A percentile compares a stretch with the other conserved stretches of the same genome.
These are phyloP conservation scores for Phytopythium litorale DNA, from an alignment of 352 stramenopile species.

Conservation along the genomic window DNA sequence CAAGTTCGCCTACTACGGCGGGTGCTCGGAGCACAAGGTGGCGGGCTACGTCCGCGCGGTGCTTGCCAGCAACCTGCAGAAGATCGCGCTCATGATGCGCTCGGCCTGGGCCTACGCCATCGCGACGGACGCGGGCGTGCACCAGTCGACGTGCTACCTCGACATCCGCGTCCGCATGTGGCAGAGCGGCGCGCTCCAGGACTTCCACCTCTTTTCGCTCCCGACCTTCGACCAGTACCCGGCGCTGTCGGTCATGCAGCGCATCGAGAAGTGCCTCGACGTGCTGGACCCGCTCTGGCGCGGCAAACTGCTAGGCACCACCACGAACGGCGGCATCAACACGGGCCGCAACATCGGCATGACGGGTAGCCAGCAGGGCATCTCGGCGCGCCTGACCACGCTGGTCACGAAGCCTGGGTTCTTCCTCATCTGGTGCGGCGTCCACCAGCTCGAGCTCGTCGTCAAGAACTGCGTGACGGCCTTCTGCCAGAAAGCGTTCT, in stretches of 20 bases:
- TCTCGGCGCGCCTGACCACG: constrained; percentile 37
- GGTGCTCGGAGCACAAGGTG: constrained; percentile 41
- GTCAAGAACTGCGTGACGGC: constrained; percentile 46
- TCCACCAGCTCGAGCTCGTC: constrained; percentile 57
- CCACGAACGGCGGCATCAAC: constrained; percentile 32
- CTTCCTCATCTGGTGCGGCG: constrained; percentile 56
- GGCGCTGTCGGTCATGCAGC: constrained; percentile 28
- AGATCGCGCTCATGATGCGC: constrained; percentile 62
- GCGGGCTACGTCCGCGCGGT: constrained; percentile 48
- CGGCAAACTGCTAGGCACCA: constrained; percentile 48
- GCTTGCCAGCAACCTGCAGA: constrained; percentile 59
- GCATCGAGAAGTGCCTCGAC: constrained; percentile 32
- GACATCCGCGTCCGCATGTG: constrained; percentile 52
- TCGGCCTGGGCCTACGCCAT: constrained; percentile 49
- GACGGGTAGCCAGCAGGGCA: constrained; percentile 40
- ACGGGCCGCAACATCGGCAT: constrained; percentile 37
- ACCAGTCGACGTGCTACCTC: constrained; percentile 53
- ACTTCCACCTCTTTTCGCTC: constrained; percentile 54
- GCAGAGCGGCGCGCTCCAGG: constrained; percentile 43
- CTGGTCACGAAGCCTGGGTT: constrained; percentile 43
- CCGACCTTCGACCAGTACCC: constrained; percentile 42
- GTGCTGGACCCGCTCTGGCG: constrained; percentile 51
- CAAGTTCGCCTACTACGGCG: constrained; percentile 42
- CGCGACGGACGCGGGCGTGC: constrained; percentile 36
- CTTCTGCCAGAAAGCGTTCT: constrained; percentile 50